Evolutionary conservation across 225 moss, liverwort and hornwort genomes (phyloP).

Genomic region (Sphagnum contortum): DNA sequence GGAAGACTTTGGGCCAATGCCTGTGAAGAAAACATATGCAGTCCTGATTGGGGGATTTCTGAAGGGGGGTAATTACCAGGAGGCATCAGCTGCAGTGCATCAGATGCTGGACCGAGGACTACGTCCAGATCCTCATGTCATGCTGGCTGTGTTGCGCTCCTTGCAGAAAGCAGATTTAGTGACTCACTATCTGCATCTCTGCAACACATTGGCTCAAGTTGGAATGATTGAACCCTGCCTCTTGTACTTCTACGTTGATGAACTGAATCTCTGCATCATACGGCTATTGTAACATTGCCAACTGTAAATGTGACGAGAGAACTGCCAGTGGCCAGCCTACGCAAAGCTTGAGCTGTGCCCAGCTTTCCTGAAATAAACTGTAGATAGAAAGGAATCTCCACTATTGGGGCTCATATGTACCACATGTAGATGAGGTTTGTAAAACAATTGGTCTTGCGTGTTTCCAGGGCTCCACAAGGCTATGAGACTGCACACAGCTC

Average conservation of each 20-base stretch:
- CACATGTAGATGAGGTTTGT: too few relatives aligned
- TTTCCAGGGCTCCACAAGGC: too few relatives aligned
- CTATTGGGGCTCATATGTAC: too few relatives aligned
- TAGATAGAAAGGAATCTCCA: too few relatives aligned
- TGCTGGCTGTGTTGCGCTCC: constrained; percentile 72
- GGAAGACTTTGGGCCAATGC: constrained; percentile 48
- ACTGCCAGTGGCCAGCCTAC: too few relatives aligned
- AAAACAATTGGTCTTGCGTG: too few relatives aligned
- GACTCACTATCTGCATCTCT: constrained; percentile 66
- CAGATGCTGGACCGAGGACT: constrained; percentile 60
- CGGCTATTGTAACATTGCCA: constrained; percentile 37
- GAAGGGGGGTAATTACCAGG: constrained; percentile 62
- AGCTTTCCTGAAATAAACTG: too few relatives aligned
- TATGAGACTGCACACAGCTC: too few relatives aligned
- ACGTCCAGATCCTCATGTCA: constrained; percentile 75
- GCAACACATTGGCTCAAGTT: constrained; percentile 63
- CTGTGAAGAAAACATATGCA: constrained; percentile 74
- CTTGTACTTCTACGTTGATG: constrained; percentile 84
- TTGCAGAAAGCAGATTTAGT: constrained; percentile 63
- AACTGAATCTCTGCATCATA: constrained; percentile 83
- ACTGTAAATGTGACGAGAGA: too few relatives aligned
- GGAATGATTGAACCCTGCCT: constrained; percentile 87
- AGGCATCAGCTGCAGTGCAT: constrained; percentile 64
- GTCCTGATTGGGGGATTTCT: constrained; percentile 82
- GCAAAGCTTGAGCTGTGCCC: too few relatives aligned